These are phyloP conservation scores for Xylaria longipes DNA, from an alignment of 495 filamentous ascomycete genomes.

Conservation along the genomic window DNA sequence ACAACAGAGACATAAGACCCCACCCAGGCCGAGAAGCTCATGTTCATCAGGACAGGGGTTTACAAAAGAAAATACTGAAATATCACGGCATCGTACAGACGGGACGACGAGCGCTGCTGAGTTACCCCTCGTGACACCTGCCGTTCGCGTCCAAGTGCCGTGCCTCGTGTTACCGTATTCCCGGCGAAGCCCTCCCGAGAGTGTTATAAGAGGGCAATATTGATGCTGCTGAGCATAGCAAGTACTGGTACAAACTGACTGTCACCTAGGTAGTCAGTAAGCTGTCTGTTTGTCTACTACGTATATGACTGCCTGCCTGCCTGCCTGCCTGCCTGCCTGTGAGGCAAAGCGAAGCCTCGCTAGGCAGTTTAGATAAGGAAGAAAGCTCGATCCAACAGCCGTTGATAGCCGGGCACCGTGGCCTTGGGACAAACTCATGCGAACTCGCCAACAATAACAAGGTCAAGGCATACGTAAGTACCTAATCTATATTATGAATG, in stretches of 20 bases:
- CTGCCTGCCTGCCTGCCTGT: not conserved
- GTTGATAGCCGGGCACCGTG: not conserved
- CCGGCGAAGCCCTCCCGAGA: not conserved
- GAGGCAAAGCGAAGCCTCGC: not conserved
- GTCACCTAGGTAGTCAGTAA: not conserved
- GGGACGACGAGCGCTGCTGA: not conserved
- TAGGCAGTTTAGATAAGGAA: not conserved
- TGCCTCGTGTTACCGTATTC: not conserved
- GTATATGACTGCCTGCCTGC: not conserved
- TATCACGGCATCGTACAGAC: conserved; percentile 5
- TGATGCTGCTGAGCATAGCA: not conserved
- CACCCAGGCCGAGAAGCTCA: not conserved
- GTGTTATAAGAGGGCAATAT: not conserved
- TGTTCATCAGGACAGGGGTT: conserved; percentile 5
- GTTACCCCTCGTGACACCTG: conserved; percentile 11
- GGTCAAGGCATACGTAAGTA: not conserved
- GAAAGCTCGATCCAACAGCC: not conserved
- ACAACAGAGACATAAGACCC: not conserved
- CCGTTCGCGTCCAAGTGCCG: not conserved
- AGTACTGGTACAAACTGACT: not conserved
- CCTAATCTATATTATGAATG: not conserved
- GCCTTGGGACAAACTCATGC: not conserved
- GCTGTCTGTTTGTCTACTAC: not conserved
- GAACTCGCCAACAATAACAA: not conserved
- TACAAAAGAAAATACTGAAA: not conserved